A percentile compares a stretch with the other conserved stretches of the same genome.
These are phyloP conservation scores for Vicia villosa DNA, from an alignment of 306 rosid species.

Conservation along the genomic window DNA sequence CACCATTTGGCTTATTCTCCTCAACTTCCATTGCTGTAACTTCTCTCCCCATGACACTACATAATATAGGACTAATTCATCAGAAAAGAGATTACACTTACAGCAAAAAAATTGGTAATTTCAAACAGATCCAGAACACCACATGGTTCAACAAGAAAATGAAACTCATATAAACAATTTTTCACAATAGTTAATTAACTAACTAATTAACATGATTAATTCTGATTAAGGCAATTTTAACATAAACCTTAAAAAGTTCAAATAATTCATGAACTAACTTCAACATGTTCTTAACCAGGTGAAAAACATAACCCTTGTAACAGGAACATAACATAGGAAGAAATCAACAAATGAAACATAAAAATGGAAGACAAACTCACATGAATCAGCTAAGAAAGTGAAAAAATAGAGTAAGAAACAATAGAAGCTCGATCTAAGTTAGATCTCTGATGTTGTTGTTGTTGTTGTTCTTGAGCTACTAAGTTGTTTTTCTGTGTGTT, in stretches of 20 bases:
- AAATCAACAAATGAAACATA: not conserved
- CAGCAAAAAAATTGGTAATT: conserved; percentile 11
- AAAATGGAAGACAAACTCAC: conserved; percentile 35
- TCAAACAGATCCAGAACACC: conserved; percentile 36
- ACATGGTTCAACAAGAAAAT: not conserved
- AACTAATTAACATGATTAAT: not conserved
- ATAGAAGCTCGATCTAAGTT: conserved; percentile 53
- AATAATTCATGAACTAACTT: conserved; percentile 3
- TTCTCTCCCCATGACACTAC: conserved; percentile 93
- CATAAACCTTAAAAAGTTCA: not conserved
- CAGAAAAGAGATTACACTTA: not conserved
- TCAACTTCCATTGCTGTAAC: conserved; percentile 52
- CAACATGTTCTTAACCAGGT: not conserved
- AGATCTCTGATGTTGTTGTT: conserved; percentile 51
- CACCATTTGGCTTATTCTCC: conserved; percentile 57
- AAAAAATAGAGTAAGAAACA: not conserved
- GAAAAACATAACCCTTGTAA: not conserved
- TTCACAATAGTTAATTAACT: not conserved
- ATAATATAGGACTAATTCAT: conserved; percentile 24
- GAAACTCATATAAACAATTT: not conserved
- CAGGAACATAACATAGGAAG: conserved; percentile 27
- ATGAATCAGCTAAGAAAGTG: conserved; percentile 35
- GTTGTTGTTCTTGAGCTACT: conserved; percentile 7
- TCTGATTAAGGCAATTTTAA: not conserved
- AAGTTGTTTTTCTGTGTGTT: conserved; percentile 26